Base-by-base conservation (phyloP, 371 early-diverging fungal species). In the Rhizopus sp. region DNA sequence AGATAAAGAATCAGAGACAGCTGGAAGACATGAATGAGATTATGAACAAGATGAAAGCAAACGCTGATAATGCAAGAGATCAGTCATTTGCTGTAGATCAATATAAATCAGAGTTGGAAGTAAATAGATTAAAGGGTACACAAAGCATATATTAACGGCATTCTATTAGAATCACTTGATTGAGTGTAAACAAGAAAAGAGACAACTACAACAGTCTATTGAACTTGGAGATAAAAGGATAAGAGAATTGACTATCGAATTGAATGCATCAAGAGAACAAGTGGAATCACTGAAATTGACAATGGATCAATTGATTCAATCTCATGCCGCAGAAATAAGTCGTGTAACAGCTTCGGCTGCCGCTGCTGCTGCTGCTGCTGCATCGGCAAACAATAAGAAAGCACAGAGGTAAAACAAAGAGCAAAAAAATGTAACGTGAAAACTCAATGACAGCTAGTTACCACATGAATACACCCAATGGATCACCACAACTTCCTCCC, bases 21-120 rank as follows among this genome's bases (percentile, higher is more conserved):
- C 41, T 60, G 13, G 53, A 64, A 38, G 64, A 64, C 42, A 41
- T 64, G 35, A 52, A 64, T 35, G 15, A 60, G 5, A 45, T 59
- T 10, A 34, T 64, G 30, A 60, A 60, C 2, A 64, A 64, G 35
- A 59, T 55, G 51, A 64, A 64, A 23, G 31, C 57, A 16, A 52
- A 40, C 46, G 64, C 64, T 9, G 60, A 64, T 42, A 55, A 51
- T 56, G 60, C 64, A 55, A 59, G 64, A 60, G 64, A 55, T 23
- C 60, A 64, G 34, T 59, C 56, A 5, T 60, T 64, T 46, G 64
- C 64, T 35, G 59, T 64, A 30, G 55, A 59, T 13, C 55, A 64
- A 54, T 29, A 55, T 12, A 64, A 56, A 47, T 40, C 35, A 48
- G 60, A 59, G 44, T 56, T 55, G 12, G 60, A 64, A 35, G 58